phyloP scores from a whole-genome alignment of 495 filamentous ascomycete genomes.

The Clavariopsis aquatica region DNA sequence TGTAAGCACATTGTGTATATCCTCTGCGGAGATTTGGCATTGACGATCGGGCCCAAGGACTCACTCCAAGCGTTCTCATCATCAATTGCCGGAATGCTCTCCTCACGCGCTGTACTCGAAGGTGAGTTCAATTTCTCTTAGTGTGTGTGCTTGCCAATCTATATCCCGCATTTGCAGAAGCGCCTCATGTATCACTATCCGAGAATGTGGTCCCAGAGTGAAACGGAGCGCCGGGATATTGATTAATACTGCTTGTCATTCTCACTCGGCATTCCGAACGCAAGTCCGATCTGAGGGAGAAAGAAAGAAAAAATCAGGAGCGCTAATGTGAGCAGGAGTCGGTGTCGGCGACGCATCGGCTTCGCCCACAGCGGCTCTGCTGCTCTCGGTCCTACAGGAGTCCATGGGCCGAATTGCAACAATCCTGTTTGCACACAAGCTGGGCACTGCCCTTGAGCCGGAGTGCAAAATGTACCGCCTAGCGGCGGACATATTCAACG shows the following conservation, averaged over 20 bases:
- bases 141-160: not conserved
- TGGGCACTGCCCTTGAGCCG: conserved; percentile 85
- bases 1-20: conserved; percentile 44
- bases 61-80: conserved; percentile 95
- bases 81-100: conserved; percentile 85
- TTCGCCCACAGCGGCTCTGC: conserved; percentile 81
- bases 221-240: conserved; percentile 7
- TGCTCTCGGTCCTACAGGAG: conserved; percentile 85
- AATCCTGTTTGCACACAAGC: conserved; percentile 83
- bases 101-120: conserved; percentile 86
- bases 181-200: not conserved
- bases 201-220: not conserved
- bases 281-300: not conserved
- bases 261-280: not conserved
- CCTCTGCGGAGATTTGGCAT: not conserved
- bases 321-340: conserved; percentile 55
- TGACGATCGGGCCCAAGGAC: conserved; percentile 57
- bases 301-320: too few relatives aligned
- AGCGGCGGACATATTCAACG: conserved; percentile 89
- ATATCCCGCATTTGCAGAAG: not conserved
- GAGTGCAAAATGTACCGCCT: conserved; percentile 95
- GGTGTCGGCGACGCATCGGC: conserved; percentile 87
- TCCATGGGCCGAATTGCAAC: conserved; percentile 82
- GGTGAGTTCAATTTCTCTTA: conserved; percentile 49
- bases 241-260: conserved; percentile 9